Percentiles rank a stretch among this genome's conserved stretches.
Evolutionary conservation across 192 early-diverging fungal genomes (phyloP).

Genomic region (Hyaloraphidium curvatum): DNA sequence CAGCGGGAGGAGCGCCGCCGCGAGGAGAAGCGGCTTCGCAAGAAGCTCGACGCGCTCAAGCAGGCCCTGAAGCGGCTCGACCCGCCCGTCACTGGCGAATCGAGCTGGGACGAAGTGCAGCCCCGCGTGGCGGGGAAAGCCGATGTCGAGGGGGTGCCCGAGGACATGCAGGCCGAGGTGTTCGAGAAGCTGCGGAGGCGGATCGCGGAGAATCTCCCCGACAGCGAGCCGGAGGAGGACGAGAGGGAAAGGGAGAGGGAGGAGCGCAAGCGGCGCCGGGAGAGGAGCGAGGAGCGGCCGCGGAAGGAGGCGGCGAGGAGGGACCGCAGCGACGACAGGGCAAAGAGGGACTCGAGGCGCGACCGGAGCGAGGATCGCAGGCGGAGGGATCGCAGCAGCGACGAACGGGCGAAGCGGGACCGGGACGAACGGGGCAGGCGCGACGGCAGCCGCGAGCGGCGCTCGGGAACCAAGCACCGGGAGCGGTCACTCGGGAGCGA

Average conservation of each 20-base stretch:
- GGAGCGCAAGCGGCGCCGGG: too few species aligned
- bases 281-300: too few species aligned
- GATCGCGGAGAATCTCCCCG: too few species aligned
- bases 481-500: background rate
- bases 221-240: background rate
- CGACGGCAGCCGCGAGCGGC: background rate
- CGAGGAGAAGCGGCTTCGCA: slow-evolving; percentile 41
- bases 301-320: background rate
- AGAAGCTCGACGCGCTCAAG: slow-evolving; percentile 60
- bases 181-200: slow-evolving; percentile 63
- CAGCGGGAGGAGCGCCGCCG: slow-evolving; percentile 52
- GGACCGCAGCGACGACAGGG: background rate
- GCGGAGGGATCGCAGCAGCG: background rate
- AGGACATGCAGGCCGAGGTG: slow-evolving; percentile 37
- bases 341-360: too few species aligned
- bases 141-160: slow-evolving; percentile 50
- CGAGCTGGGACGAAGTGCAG: slow-evolving; percentile 46
- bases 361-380: background rate
- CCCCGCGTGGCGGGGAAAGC: slow-evolving; percentile 21
- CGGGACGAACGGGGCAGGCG: background rate
- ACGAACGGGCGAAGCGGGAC: background rate
- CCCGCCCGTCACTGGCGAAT: slow-evolving; percentile 33
- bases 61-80: slow-evolving; percentile 44
- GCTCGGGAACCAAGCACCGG: background rate
- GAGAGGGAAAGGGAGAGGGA: background rate